A percentile compares a stretch with the other conserved stretches of the same genome.
These are phyloP conservation scores for Plenodomus lindquistii DNA, from an alignment of 2,329 filamentous ascomycete genomes.

Conservation along the genomic window DNA sequence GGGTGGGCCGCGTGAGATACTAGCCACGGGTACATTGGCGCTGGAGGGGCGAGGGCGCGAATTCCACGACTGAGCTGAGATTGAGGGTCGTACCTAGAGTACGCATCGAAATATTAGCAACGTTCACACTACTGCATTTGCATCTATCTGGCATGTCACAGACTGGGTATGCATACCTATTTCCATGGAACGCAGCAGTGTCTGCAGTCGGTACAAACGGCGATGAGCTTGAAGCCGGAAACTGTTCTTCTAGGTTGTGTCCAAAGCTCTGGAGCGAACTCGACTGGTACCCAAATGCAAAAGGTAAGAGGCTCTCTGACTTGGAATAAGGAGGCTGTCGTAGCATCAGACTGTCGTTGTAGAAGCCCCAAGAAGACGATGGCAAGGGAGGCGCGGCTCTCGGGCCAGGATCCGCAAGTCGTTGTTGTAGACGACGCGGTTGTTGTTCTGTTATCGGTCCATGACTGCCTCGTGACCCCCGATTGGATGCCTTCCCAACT, in stretches of 20 bases:
- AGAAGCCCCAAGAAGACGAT: neutral
- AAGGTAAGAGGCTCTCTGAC: neutral
- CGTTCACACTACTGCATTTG: neutral
- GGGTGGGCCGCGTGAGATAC: neutral
- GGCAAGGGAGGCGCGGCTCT: neutral
- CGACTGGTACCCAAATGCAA: neutral
- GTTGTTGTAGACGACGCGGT: neutral
- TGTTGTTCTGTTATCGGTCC: neutral
- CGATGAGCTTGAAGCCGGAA: neutral
- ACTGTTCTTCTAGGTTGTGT: neutral
- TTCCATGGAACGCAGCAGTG: neutral
- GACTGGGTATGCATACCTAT: neutral
- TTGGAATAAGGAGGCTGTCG: neutral
- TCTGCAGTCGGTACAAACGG: neutral
- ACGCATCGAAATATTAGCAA: neutral
- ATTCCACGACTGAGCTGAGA: neutral
- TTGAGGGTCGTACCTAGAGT: neutral
- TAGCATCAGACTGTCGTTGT: neutral
- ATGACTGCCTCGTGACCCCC: neutral
- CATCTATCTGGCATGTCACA: neutral
- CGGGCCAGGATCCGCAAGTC: too few relatives aligned
- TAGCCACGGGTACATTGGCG: neutral
- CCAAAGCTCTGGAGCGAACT: neutral
- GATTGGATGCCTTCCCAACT: too few relatives aligned
- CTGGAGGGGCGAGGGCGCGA: neutral